Evolutionary conservation across 441 rosid species (phyloP).

Genomic region (Mallotus japonicus): DNA sequence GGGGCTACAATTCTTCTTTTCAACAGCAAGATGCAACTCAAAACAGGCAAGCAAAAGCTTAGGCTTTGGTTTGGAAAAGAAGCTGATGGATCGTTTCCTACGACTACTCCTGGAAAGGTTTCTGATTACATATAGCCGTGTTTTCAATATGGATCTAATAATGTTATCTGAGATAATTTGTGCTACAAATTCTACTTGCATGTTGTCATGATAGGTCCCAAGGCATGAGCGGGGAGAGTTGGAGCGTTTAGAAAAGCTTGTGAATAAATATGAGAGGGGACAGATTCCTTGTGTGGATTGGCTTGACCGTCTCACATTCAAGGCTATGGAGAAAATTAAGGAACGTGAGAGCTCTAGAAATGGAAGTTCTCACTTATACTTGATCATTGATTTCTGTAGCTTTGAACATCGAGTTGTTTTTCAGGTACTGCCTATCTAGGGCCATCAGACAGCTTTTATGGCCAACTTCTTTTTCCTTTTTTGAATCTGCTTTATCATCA

Average conservation of each 20-base stretch:
- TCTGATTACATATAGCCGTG: conserved; percentile 4
- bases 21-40: conserved; percentile 84
- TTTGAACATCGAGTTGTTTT: conserved; percentile 96
- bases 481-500: conserved; percentile 1
- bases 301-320: conserved; percentile 90
- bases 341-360: conserved; percentile 67
- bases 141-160: conserved; percentile 6
- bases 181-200: not conserved
- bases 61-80: conserved; percentile 90
- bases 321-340: conserved; percentile 78
- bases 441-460: conserved; percentile 1
- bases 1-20: conserved; percentile 91
- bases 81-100: conserved; percentile 89
- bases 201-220: conserved; percentile 58
- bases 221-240: conserved; percentile 87
- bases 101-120: conserved; percentile 98
- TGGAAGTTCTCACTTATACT: conserved; percentile 73
- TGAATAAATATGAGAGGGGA: conserved; percentile 89
- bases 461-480: not conserved
- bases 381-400: conserved; percentile 86
- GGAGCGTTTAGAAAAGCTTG: conserved; percentile 90
- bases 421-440: conserved; percentile 54
- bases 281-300: conserved; percentile 87
- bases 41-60: conserved; percentile 95
- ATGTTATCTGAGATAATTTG: conserved; percentile 13